Base-by-base conservation (phyloP, 352 stramenopile species). In the Thalassiosira mediterranea region DNA sequence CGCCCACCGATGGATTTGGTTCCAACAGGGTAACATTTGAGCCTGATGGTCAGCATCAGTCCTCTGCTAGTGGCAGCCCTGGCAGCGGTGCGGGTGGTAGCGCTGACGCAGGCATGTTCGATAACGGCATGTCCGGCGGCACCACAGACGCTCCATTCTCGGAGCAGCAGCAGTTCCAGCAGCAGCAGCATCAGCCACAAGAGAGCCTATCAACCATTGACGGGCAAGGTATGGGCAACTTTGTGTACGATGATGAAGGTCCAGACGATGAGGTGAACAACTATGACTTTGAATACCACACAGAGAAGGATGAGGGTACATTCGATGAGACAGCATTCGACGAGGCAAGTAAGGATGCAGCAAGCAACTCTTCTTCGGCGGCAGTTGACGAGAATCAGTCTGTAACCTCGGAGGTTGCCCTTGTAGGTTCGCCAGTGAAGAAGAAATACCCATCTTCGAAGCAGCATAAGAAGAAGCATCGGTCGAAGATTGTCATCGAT, bases 241-340 rank as follows among this genome's bases (percentile, higher is more conserved):
- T 62, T 21, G 53, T 62, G 1, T 62, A 62, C 17, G 53, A 62
- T 62, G 32, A 31, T n/a, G 59, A 69, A 42, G n/a, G 7, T 1
- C n/a, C n/a, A 23, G n/a, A 11, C 11, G 46, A 42, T n/a, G 19
- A 32, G 56, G 52, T 47, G 23, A 28, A 53, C 17, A 21, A 54
- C 46, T 28, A 65, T 37, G 69, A 78, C 46, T 78, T 66, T 37
- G 69, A 78, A 53, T 72, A 72, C 56, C 49, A 78, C 34, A 67
- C 32, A n/a, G 54, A 60, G 19, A 66, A 61, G n/a, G 61, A 74
- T 49, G 61, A 79, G 21, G 59, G 57, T 15, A 7, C n/a, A 4
- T 47, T 23, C 28, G n/a, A n/a, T n/a, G n/a, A n/a, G n/a, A 74
- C 34, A 32, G 48, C n/a, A 0, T 15, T 54, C 51, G 63, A 67